phyloP scores from a whole-genome alignment of 805 yeast species.

The Wickerhamomyces queroliae region DNA sequence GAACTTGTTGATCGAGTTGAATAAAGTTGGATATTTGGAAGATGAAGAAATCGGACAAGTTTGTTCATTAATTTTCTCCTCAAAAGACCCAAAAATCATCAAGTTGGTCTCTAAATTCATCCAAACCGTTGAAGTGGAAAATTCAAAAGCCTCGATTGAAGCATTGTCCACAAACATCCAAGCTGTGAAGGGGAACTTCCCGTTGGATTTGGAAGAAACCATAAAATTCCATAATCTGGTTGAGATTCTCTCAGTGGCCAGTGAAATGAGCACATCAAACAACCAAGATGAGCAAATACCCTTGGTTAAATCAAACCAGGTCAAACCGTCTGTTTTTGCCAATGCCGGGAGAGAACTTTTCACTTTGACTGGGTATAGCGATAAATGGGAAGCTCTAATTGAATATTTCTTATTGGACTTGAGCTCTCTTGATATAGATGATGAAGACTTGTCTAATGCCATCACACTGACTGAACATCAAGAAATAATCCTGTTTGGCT shows the following conservation, averaged over 20 bases:
- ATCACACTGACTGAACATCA: constrained; percentile 23
- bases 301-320: constrained; percentile 6
- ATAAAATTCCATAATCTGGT: constrained; percentile 25
- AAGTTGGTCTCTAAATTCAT: constrained; percentile 53
- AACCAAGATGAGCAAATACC: constrained; percentile 5
- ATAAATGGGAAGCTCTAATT: constrained; percentile 33
- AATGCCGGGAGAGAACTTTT: constrained; percentile 29
- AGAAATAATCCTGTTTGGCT: constrained; percentile 27
- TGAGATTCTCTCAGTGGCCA: constrained; percentile 25
- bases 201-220: constrained; percentile 23
- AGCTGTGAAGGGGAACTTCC: constrained; percentile 11
- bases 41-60: constrained; percentile 46
- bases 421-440: constrained; percentile 27
- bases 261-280: constrained; percentile 9
- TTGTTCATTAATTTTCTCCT: constrained; percentile 35
- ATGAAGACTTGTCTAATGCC: constrained; percentile 25
- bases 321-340: constrained; percentile 9
- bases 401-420: constrained; percentile 39
- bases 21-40: constrained; percentile 57
- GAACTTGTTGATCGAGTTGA: constrained; percentile 47
- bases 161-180: constrained; percentile 27
- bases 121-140: constrained; percentile 35
- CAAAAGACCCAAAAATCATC: constrained; percentile 23
- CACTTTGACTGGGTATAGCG: constrained; percentile 6
- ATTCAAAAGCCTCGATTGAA: constrained; percentile 31